Evolutionary conservation across 495 filamentous ascomycete species (phyloP).

Genomic region (Aspergillus campestris): DNA sequence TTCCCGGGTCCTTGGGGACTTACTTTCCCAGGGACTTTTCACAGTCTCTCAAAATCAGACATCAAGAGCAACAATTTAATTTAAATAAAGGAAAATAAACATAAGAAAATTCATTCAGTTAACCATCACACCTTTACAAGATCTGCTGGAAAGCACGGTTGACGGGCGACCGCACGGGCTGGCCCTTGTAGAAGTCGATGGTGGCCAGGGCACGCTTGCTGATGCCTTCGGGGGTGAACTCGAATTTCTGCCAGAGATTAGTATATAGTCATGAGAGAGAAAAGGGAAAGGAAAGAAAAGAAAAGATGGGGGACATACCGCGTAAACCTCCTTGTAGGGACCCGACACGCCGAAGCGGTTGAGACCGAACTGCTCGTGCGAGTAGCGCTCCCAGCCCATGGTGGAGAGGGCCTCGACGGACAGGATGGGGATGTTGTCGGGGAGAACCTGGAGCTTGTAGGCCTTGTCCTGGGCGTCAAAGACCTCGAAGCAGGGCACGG

Average conservation of each 20-base stretch:
- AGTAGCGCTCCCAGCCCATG: slow-evolving; percentile 94
- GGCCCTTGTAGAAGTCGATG: slow-evolving; percentile 93
- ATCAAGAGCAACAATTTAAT: slow-evolving; percentile 2
- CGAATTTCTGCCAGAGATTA: slow-evolving; percentile 68
- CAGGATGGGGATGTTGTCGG: slow-evolving; percentile 88
- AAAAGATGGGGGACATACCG: slow-evolving; percentile 45
- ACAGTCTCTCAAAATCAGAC: neutral
- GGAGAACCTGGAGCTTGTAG: slow-evolving; percentile 83
- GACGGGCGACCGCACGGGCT: slow-evolving; percentile 82
- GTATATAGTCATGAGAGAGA: slow-evolving; percentile 4
- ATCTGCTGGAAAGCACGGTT: slow-evolving; percentile 66
- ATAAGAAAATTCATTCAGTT: slow-evolving; percentile 11
- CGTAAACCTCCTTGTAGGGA: slow-evolving; percentile 96
- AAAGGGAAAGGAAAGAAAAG: neutral
- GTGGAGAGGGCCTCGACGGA: slow-evolving; percentile 93
- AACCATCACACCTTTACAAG: slow-evolving; percentile 23
- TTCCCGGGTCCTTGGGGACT: too few species aligned
- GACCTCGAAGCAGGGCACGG: slow-evolving; percentile 93
- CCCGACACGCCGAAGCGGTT: slow-evolving; percentile 97
- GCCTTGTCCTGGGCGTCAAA: slow-evolving; percentile 92
- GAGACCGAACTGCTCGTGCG: slow-evolving; percentile 97
- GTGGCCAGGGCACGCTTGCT: slow-evolving; percentile 87
- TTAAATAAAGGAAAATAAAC: neutral
- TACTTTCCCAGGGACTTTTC: too few species aligned
- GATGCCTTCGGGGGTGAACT: slow-evolving; percentile 94